Percentiles rank a stretch among this genome's conserved stretches.
These are phyloP conservation scores for Wickerhamomyces bisporus DNA, from an alignment of 805 yeast species.

Conservation along the genomic window DNA sequence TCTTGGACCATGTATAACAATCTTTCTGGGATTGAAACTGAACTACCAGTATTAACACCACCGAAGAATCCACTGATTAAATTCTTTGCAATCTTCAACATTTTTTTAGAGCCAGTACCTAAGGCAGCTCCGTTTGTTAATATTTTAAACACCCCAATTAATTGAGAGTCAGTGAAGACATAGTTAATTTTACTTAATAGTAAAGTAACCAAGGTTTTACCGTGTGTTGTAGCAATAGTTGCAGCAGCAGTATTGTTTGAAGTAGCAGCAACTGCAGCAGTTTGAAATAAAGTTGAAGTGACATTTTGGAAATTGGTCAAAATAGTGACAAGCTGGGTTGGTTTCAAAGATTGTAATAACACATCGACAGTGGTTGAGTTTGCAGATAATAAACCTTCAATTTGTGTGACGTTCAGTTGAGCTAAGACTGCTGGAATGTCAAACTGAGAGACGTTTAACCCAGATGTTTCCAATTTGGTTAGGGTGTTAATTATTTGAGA, in stretches of 20 bases:
- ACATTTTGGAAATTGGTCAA: slow-evolving; percentile 17
- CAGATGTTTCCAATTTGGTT: slow-evolving; percentile 10
- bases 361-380: slow-evolving; percentile 17
- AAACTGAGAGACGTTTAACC: slow-evolving; percentile 60
- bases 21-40: slow-evolving; percentile 13
- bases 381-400: slow-evolving; percentile 19
- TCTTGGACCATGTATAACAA: slow-evolving; percentile 13
- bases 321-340: slow-evolving; percentile 17
- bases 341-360: slow-evolving; percentile 14
- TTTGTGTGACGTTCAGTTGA: slow-evolving; percentile 19
- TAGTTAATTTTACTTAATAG: slow-evolving; percentile 13
- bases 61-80: slow-evolving; percentile 19
- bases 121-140: slow-evolving; percentile 21
- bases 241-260: slow-evolving; percentile 6
- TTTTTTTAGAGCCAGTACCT: slow-evolving; percentile 23
- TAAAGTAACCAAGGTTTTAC: slow-evolving; percentile 13
- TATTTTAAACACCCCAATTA: slow-evolving; percentile 20
- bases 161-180: slow-evolving; percentile 19
- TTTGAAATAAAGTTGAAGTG: slow-evolving; percentile 17
- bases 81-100: slow-evolving; percentile 12
- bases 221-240: slow-evolving; percentile 6
- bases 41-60: slow-evolving; percentile 4
- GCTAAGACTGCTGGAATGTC: slow-evolving; percentile 54
- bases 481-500: slow-evolving; percentile 19
- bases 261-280: slow-evolving; percentile 12